Base-by-base conservation (phyloP, 179 eudicot genomes). In the Actinidia chinensis region DNA sequence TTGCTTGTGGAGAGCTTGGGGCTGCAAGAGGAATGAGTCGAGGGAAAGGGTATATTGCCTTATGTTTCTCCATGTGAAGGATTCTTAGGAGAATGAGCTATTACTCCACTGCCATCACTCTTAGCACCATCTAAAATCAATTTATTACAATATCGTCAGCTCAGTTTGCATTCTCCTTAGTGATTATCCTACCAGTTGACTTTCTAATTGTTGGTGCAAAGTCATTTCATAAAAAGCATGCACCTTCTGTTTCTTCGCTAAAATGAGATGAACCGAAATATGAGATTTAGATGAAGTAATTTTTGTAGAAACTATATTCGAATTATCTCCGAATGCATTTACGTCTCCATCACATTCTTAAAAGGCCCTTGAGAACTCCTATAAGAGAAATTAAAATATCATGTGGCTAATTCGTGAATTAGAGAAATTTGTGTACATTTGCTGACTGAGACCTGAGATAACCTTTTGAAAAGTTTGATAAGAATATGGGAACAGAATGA, bases 1-100 rank as follows among this genome's bases (percentile, higher is more conserved):
- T 95, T 85, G 98, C 98, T 59, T 93, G 91, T 84, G 99, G 98
- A 74, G 84, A 86, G 79, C 78, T 88, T 79, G 95, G 98, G 78
- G 98, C 89, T 80, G 92, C 87, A 44, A 89, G 80, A 82, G 97
- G 99, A 79, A 89, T 93, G 94, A 83, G 89, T 82, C 85, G 91
- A 18, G 97, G 98, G 85, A 95, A 95, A 89, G 99, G 99, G 99
- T 95, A 89, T 28, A 20, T 74, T 79, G 40, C n/a, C 68, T 78
- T 75, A 4, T 1, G 11, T 36, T 70, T 58, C 51, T 64, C 73
- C 51, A 33, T 25, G 56, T 9, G 17, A 65, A 79, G 51, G 36
- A 25, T 20, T 71, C 54, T 79, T 25, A 4, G 1, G 69, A 74
- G 42, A 54, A 25, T 74, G 52, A 44, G 14, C 46, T 40, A 46